Base-by-base conservation (phyloP, 352 stramenopile species). In the Pythium chondricola region DNA sequence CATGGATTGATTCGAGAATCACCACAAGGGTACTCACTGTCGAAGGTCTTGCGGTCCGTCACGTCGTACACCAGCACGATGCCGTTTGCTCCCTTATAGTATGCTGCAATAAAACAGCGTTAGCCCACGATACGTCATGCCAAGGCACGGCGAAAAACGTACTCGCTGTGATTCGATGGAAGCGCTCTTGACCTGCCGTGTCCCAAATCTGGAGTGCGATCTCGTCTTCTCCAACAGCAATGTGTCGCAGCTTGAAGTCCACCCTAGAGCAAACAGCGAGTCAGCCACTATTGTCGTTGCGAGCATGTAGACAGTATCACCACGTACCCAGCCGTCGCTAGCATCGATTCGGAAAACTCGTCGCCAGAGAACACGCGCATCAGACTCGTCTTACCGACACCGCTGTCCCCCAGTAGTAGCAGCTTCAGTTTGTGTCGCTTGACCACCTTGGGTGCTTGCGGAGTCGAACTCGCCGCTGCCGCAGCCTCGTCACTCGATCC, bases 51-150 rank as follows among this genome's bases (percentile, higher is more conserved):
- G 45, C 83, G 73, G 61, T 97, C 88, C 50, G 74, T 92, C 14
- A 97, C 86, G 59, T 97, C 89, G 60, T 97, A 98, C 6, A 97
- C 85, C 17, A 98, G 73, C 9, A 95, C 85, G 50, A 97, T 97
- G 32, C 89, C 91, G 48, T 97, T 93, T 9, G 89, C 88, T 10
- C 88, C 88, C 55, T 94, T 91, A 71, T 97, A 97, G 74, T 97
- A 98, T 41, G 88, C 82, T 93, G 57, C 42, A 38, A 56, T 24
- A 45, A 27, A 56, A 32, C 32, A 43, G 13, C 29, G 29, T 33
- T 33, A n/a, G n/a, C n/a, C n/a, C 33, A 31, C 13, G 6, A 33
- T n/a, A 31, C 14, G 22, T 44, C 22, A 44, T 21, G 7, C 22
- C 4, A n/a, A n/a, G n/a, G n/a, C 38, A 44, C 0, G 7, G 7